Evolutionary conservation across 768 basidiomycete genomes (phyloP).

Genomic region (Russula sp.): DNA sequence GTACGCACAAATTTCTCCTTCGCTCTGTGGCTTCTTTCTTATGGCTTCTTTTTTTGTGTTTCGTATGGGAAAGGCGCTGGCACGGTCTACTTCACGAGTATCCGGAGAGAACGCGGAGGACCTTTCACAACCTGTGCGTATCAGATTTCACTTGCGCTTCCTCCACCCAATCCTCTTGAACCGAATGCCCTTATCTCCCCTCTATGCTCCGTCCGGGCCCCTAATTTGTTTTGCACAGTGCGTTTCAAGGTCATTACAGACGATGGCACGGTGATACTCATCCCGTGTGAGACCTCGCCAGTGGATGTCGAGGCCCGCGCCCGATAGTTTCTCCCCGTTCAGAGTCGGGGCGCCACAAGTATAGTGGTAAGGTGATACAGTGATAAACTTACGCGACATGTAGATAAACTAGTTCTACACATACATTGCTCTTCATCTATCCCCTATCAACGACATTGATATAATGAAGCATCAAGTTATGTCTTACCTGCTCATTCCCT

Average conservation of each 20-base stretch:
- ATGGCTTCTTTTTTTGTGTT: conserved; percentile 4
- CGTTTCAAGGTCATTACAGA: conserved; percentile 25
- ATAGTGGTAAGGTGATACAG: background rate
- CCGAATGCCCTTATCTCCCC: too few relatives aligned
- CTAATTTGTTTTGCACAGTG: conserved; percentile 12
- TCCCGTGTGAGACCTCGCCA: background rate
- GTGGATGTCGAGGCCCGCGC: background rate
- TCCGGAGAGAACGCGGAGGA: conserved; percentile 41
- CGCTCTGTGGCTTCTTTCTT: background rate
- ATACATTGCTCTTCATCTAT: background rate
- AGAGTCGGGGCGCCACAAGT: background rate
- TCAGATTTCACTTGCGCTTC: background rate
- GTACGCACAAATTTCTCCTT: conserved; percentile 37
- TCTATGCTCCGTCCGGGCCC: background rate
- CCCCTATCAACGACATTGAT: background rate
- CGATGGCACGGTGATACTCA: conserved; percentile 17
- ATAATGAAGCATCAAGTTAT: background rate
- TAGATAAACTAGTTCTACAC: background rate
- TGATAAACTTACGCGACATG: background rate
- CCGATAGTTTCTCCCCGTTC: conserved; percentile 2
- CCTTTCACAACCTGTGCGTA: conserved; percentile 41
- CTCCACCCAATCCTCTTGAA: background rate
- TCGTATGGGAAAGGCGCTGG: conserved; percentile 51
- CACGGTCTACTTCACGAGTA: conserved; percentile 80
- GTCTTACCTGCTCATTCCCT: background rate